Percentiles rank a stretch among this genome's conserved stretches.
Conservation (phyloP, 1,284 basidiomycete species). For the Sanghuangporus sanghuang region DNA sequence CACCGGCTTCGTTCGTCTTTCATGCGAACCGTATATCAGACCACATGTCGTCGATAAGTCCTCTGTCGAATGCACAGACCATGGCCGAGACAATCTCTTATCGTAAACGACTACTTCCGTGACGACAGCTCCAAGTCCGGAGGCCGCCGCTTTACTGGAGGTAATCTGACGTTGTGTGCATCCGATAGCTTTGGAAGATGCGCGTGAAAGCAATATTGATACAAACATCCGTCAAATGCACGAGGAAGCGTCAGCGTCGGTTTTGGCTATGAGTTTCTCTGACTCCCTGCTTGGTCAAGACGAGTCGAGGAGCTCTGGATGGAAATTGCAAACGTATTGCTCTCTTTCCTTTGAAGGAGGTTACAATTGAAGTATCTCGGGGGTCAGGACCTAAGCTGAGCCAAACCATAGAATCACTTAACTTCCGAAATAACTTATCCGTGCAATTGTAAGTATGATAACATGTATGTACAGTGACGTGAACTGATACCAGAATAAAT, state of each 20-base stretch:
- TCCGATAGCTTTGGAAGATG: not conserved
- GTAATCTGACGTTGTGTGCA: not conserved
- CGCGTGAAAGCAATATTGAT: not conserved
- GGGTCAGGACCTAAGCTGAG: not conserved
- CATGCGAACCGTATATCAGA: not conserved
- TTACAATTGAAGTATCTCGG: not conserved
- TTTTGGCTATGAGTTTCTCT: not conserved
- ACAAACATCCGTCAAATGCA: constrained; percentile 9
- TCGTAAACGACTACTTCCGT: constrained; percentile 4
- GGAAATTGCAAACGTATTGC: constrained; percentile 8
- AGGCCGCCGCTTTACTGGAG: not conserved
- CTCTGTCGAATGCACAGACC: not conserved
- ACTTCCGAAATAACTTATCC: too few species aligned
- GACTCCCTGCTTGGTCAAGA: not conserved
- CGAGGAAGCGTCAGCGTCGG: constrained; percentile 10
- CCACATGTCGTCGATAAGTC: constrained; percentile 2
- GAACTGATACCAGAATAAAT: too few species aligned
- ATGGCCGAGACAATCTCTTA: not conserved
- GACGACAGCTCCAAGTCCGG: not conserved
- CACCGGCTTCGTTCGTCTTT: not conserved
- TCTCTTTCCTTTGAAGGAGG: constrained; percentile 6
- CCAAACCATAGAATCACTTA: too few species aligned
- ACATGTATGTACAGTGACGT: too few species aligned
- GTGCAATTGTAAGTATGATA: too few species aligned
- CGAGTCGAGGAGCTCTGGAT: constrained; percentile 7